Evolutionary conservation across 495 filamentous ascomycete species (phyloP).

Genomic region (Cudoniella acicularis): DNA sequence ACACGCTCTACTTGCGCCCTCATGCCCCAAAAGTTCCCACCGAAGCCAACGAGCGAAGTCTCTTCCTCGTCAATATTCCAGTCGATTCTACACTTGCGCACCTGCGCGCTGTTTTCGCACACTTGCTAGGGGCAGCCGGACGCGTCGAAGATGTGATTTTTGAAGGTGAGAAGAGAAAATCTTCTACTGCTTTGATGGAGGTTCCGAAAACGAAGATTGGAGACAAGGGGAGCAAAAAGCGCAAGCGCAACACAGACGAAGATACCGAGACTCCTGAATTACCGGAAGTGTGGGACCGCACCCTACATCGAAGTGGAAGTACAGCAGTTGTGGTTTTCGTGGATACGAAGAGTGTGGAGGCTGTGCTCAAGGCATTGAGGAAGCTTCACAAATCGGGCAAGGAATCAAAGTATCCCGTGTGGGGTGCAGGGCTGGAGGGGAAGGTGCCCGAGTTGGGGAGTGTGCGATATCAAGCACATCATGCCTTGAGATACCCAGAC

Average conservation of each 20-base stretch:
- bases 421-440: conserved; percentile 59
- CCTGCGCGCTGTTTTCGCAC: conserved; percentile 68
- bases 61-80: conserved; percentile 87
- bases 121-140: conserved; percentile 64
- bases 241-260: conserved; percentile 58
- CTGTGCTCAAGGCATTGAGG: conserved; percentile 67
- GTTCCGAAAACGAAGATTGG: conserved; percentile 37
- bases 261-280: conserved; percentile 49
- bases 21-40: conserved; percentile 77
- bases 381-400: conserved; percentile 55
- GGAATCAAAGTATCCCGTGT: conserved; percentile 40
- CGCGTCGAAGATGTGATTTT: conserved; percentile 75
- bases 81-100: conserved; percentile 77
- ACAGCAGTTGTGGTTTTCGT: conserved; percentile 80
- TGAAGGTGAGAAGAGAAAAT: conserved; percentile 44
- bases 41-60: conserved; percentile 63
- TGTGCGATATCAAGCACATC: conserved; percentile 59
- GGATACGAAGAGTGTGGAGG: conserved; percentile 69
- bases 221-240: conserved; percentile 55
- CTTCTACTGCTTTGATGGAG: conserved; percentile 8
- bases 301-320: conserved; percentile 65
- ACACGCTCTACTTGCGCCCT: conserved; percentile 82
- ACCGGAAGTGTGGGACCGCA: conserved; percentile 72
- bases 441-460: conserved; percentile 56
- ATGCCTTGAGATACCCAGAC: conserved; percentile 65